A percentile compares a stretch with the other conserved stretches of the same genome.
Evolutionary conservation across 805 yeast species (phyloP).

Genomic region (Metschnikowia chrysomelidarum): DNA sequence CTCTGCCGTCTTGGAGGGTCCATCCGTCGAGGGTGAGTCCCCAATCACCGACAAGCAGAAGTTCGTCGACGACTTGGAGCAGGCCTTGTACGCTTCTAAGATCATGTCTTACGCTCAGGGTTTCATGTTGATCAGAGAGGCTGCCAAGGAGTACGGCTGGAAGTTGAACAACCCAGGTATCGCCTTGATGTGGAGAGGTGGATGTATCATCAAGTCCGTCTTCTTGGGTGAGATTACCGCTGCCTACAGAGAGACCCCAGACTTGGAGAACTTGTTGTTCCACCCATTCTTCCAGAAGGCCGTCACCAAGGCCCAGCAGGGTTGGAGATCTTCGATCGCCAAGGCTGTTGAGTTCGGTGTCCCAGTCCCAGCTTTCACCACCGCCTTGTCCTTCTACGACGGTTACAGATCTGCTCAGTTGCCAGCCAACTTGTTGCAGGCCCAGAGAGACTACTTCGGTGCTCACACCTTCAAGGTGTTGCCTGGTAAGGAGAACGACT

Average conservation of each 20-base stretch:
- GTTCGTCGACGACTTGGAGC: slow-evolving; percentile 92
- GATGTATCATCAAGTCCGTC: slow-evolving; percentile 98
- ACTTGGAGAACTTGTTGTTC: slow-evolving; percentile 92
- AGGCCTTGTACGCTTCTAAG: slow-evolving; percentile 98
- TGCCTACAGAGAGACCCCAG: slow-evolving; percentile 92
- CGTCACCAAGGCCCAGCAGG: slow-evolving; percentile 86
- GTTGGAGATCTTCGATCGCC: slow-evolving; percentile 90
- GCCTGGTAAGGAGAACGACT: slow-evolving; percentile 77
- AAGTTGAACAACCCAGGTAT: slow-evolving; percentile 96
- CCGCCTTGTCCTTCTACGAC: slow-evolving; percentile 97
- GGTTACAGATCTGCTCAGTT: slow-evolving; percentile 95
- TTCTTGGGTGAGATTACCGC: slow-evolving; percentile 95
- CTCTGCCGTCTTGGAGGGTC: slow-evolving; percentile 76
- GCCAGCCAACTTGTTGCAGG: slow-evolving; percentile 98
- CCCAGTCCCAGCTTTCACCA: slow-evolving; percentile 96
- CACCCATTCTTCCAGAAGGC: slow-evolving; percentile 93
- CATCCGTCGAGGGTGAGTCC: slow-evolving; percentile 60
- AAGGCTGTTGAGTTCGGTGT: slow-evolving; percentile 82
- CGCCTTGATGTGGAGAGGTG: slow-evolving; percentile 99
- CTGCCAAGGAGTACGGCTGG: slow-evolving; percentile 97
- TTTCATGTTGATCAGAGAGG: slow-evolving; percentile 98
- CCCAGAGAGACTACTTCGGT: slow-evolving; percentile 99
- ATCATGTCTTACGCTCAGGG: slow-evolving; percentile 99
- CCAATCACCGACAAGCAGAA: slow-evolving; percentile 69
- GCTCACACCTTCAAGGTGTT: slow-evolving; percentile 98